These are phyloP conservation scores for Trifolium dubium DNA, from an alignment of 306 rosid species.

Conservation along the genomic window DNA sequence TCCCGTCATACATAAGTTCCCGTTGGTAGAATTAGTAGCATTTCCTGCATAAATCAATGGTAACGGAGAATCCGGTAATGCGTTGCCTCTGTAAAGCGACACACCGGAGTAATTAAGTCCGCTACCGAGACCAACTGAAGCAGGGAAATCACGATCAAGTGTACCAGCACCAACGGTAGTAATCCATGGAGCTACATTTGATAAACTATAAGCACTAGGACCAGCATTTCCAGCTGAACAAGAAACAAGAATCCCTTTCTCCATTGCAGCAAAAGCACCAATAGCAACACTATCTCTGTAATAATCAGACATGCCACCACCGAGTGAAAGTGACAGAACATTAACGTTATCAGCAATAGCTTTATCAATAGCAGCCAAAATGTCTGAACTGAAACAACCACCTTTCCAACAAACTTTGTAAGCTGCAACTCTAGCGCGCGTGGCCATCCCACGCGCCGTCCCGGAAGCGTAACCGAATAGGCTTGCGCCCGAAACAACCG, in stretches of 20 bases:
- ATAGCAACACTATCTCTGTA: slow-evolving; percentile 79
- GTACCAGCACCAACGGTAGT: slow-evolving; percentile 97
- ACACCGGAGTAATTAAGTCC: slow-evolving; percentile 85
- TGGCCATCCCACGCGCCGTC: slow-evolving; percentile 93
- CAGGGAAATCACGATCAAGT: slow-evolving; percentile 94
- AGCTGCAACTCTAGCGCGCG: slow-evolving; percentile 74
- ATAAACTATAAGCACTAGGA: slow-evolving; percentile 63
- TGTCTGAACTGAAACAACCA: slow-evolving; percentile 95
- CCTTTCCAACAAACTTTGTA: slow-evolving; percentile 94
- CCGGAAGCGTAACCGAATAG: slow-evolving; percentile 72
- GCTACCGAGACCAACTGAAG: slow-evolving; percentile 67
- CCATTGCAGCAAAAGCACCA: slow-evolving; percentile 87
- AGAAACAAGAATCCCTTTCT: slow-evolving; percentile 80
- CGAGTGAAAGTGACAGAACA: slow-evolving; percentile 85
- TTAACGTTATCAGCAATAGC: slow-evolving; percentile 73
- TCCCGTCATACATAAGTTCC: slow-evolving; percentile 79
- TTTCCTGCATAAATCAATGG: slow-evolving; percentile 77
- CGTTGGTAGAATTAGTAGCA: slow-evolving; percentile 60
- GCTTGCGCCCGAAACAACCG: slow-evolving; percentile 60
- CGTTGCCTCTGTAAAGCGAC: slow-evolving; percentile 67
- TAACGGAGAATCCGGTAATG: slow-evolving; percentile 50
- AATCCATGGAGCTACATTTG: slow-evolving; percentile 92
- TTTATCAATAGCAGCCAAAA: slow-evolving; percentile 71
- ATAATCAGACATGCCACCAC: slow-evolving; percentile 85
- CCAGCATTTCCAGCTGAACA: slow-evolving; percentile 95